A percentile compares a stretch with the other conserved stretches of the same genome.
phyloP scores from a whole-genome alignment of 169 alveolate genomes.

The Cryptosporidium parvum region DNA sequence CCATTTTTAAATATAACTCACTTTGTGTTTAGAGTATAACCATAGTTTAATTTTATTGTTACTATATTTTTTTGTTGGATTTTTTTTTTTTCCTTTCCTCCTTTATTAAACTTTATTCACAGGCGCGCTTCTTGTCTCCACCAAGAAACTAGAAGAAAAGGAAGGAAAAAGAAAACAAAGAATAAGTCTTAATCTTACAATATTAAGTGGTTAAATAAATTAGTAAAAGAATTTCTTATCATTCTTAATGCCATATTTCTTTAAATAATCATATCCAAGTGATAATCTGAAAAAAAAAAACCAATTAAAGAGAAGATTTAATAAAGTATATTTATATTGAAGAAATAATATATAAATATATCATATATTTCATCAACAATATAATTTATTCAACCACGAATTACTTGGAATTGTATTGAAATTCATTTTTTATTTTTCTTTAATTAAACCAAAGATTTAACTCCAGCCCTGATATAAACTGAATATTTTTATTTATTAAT shows the following conservation, averaged over 20 bases:
- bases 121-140: slow-evolving; percentile 6
- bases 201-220: background rate
- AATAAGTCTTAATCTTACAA: background rate
- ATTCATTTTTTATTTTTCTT: background rate
- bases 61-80: no score
- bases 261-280: background rate
- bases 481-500: background rate
- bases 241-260: background rate
- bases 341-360: no score
- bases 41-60: no score
- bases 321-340: no score
- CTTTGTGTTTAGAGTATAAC: no score
- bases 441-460: background rate
- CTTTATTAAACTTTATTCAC: background rate
- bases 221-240: background rate
- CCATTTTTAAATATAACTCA: no score
- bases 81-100: no score
- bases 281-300: no score
- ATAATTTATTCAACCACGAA: background rate
- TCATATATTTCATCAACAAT: background rate
- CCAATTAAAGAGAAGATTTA: no score
- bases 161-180: background rate
- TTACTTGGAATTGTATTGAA: background rate
- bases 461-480: background rate
- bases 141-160: background rate